These are phyloP conservation scores for Yamadazyma ubonensis DNA, from an alignment of 805 yeast genomes.

Conservation along the genomic window DNA sequence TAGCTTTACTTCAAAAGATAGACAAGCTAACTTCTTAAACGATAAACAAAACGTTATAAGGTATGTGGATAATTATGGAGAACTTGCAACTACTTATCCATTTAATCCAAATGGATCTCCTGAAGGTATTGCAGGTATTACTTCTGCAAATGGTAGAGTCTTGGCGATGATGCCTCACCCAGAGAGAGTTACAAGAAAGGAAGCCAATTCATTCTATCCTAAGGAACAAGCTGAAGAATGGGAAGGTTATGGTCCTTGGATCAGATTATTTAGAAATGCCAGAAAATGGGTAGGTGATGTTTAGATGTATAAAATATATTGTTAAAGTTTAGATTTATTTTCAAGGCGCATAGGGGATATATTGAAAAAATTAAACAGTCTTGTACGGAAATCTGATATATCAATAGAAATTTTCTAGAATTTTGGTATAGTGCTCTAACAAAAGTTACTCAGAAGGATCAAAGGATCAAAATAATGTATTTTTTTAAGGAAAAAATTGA, in stretches of 20 bases:
- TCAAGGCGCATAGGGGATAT: too few species aligned
- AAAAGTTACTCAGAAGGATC: too few species aligned
- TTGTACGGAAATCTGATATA: too few species aligned
- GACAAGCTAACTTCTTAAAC: conserved; percentile 46
- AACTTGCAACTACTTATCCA: conserved; percentile 79
- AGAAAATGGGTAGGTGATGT: conserved; percentile 81
- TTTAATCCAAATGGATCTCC: conserved; percentile 97
- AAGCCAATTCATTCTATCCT: conserved; percentile 91
- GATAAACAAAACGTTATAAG: conserved; percentile 62
- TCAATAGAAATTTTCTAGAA: too few species aligned
- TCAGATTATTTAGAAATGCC: conserved; percentile 86
- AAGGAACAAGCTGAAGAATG: conserved; percentile 54
- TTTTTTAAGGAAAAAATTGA: too few species aligned
- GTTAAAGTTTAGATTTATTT: too few species aligned
- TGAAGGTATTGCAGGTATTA: conserved; percentile 87
- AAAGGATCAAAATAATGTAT: too few species aligned
- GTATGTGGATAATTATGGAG: conserved; percentile 90
- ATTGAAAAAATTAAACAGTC: too few species aligned
- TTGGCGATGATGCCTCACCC: conserved; percentile 99
- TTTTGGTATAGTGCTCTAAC: too few species aligned
- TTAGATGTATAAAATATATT: conserved; percentile 7
- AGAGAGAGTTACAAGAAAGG: conserved; percentile 86
- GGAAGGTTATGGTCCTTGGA: conserved; percentile 94
- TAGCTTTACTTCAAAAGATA: conserved; percentile 50
- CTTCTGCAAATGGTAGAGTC: conserved; percentile 89